Evolutionary conservation across 2,329 filamentous ascomycete species (phyloP).

Genomic region (Aspergillus flavus): DNA sequence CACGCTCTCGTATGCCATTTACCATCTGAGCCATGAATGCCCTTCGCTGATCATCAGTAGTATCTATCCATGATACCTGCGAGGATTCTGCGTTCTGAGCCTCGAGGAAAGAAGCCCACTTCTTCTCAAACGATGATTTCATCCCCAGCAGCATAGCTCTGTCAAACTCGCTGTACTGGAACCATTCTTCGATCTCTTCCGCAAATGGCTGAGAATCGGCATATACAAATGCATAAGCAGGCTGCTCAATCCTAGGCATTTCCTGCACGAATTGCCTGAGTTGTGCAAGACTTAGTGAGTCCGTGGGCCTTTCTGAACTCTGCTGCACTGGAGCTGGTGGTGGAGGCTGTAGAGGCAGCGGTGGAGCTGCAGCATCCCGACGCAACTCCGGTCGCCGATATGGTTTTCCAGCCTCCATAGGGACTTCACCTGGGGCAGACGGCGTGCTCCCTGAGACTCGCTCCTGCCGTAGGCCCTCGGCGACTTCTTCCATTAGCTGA

Average conservation of each 20-base stretch:
- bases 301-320: slow-evolving; percentile 47
- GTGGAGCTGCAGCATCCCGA: slow-evolving; percentile 41
- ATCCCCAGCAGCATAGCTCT: slow-evolving; percentile 75
- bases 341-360: slow-evolving; percentile 49
- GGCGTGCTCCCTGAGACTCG: slow-evolving; percentile 26
- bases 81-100: slow-evolving; percentile 36
- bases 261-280: slow-evolving; percentile 73
- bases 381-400: slow-evolving; percentile 39
- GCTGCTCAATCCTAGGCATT: slow-evolving; percentile 68
- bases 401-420: slow-evolving; percentile 20
- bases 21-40: slow-evolving; percentile 45
- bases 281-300: slow-evolving; percentile 76
- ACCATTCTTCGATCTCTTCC: slow-evolving; percentile 97
- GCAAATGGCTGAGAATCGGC: slow-evolving; percentile 72
- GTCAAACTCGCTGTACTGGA: slow-evolving; percentile 86
- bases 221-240: slow-evolving; percentile 85
- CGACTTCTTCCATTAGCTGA: slow-evolving; percentile 45
- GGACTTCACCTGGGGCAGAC: slow-evolving; percentile 11
- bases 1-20: slow-evolving; percentile 39
- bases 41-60: slow-evolving; percentile 54
- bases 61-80: slow-evolving; percentile 66
- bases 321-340: slow-evolving; percentile 49
- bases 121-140: slow-evolving; percentile 74
- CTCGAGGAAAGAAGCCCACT: slow-evolving; percentile 65
- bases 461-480: slow-evolving; percentile 41